These are phyloP conservation scores for Starmerella khaoyaiensis DNA, from an alignment of 805 yeast species.

Conservation along the genomic window DNA sequence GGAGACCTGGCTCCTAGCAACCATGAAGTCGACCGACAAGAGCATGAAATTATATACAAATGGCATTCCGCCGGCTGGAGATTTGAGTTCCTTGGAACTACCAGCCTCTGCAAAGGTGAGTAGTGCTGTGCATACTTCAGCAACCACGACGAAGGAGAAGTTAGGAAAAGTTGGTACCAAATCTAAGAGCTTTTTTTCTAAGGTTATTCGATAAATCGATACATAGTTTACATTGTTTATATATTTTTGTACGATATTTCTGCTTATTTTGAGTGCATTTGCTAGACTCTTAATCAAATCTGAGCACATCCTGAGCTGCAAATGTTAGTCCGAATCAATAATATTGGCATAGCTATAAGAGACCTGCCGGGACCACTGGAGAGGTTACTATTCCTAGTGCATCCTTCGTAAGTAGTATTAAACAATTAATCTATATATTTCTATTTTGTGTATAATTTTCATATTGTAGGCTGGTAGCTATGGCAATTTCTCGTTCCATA, in stretches of 20 bases:
- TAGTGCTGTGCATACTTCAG: slow-evolving; percentile 18
- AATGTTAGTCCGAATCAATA: too few species aligned
- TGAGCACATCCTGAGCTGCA: too few species aligned
- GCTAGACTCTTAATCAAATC: too few species aligned
- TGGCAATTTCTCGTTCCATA: too few species aligned
- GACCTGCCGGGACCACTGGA: too few species aligned
- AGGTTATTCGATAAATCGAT: slow-evolving; percentile 16
- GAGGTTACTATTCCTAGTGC: too few species aligned
- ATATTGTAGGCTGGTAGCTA: too few species aligned
- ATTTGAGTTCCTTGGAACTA: slow-evolving; percentile 15
- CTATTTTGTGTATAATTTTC: too few species aligned
- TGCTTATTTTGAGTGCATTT: too few species aligned
- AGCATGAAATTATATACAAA: slow-evolving; percentile 18
- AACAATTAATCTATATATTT: too few species aligned
- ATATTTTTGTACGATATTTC: neutral
- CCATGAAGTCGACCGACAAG: slow-evolving; percentile 10
- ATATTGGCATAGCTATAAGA: too few species aligned
- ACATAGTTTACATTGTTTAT: neutral
- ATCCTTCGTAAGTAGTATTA: too few species aligned
- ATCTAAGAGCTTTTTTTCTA: slow-evolving; percentile 27
- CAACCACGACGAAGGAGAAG: slow-evolving; percentile 23
- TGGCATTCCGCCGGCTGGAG: slow-evolving; percentile 25
- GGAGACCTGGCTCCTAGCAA: slow-evolving; percentile 25
- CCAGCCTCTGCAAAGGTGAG: slow-evolving; percentile 23
- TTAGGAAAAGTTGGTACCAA: slow-evolving; percentile 26